A percentile compares a stretch with the other conserved stretches of the same genome.
These are phyloP conservation scores for Cryptococcus sp. DNA, from an alignment of 1,284 basidiomycete species.

Conservation along the genomic window DNA sequence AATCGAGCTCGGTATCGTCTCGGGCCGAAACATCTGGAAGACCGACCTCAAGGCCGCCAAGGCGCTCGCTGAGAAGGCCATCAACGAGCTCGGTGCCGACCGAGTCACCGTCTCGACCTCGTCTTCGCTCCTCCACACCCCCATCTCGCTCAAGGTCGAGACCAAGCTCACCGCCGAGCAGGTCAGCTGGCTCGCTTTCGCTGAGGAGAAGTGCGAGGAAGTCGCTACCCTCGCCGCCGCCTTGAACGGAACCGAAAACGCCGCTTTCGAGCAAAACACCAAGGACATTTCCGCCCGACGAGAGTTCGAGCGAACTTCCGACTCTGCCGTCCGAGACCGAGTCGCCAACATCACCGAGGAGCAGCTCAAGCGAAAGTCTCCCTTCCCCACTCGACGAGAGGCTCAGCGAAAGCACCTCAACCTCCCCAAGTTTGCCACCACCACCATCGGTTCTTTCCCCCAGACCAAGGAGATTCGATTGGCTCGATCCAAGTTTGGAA, in stretches of 20 bases:
- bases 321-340: constrained; percentile 92
- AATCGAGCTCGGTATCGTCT: constrained; percentile 93
- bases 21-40: constrained; percentile 99
- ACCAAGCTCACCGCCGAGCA: constrained; percentile 85
- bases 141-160: constrained; percentile 90
- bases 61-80: constrained; percentile 77
- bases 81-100: constrained; percentile 71
- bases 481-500: constrained; percentile 90
- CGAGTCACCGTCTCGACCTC: constrained; percentile 93
- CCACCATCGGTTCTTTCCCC: constrained; percentile 98
- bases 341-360: constrained; percentile 86
- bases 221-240: constrained; percentile 80
- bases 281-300: constrained; percentile 90
- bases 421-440: constrained; percentile 96
- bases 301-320: constrained; percentile 90
- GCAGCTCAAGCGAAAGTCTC: constrained; percentile 82
- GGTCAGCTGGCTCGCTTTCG: constrained; percentile 99
- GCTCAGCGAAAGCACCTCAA: constrained; percentile 84
- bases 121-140: constrained; percentile 96
- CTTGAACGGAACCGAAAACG: constrained; percentile 70
- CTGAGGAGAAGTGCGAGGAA: constrained; percentile 91
- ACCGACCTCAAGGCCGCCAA: constrained; percentile 83
- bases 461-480: constrained; percentile 99
- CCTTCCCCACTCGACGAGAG: constrained; percentile 81
- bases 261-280: constrained; percentile 80